A percentile compares a stretch with the other conserved stretches of the same genome.
Conservation (phyloP, 371 early-diverging fungal genomes). For the Syncephalastrum monosporum region DNA sequence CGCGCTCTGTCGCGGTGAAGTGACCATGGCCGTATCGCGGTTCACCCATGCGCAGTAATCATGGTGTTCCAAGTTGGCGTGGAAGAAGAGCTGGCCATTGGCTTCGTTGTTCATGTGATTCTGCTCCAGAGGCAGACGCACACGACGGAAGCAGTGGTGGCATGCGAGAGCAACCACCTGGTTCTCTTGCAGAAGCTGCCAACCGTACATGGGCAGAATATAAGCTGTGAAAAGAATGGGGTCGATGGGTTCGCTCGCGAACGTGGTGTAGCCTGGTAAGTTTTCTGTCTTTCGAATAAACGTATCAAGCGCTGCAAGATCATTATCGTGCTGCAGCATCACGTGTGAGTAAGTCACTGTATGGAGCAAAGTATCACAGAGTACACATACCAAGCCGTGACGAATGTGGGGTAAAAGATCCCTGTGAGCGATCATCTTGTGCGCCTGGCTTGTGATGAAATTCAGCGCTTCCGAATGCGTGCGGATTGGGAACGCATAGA, state of each 20-base stretch:
- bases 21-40: slow-evolving; percentile 5
- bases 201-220: slow-evolving; percentile 17
- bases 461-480: slow-evolving; percentile 9
- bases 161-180: slow-evolving; percentile 6
- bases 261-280: not conserved
- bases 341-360: too few relatives aligned
- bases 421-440: not conserved
- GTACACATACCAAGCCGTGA: slow-evolving; percentile 13
- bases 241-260: not conserved
- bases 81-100: not conserved
- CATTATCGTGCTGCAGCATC: slow-evolving; percentile 4
- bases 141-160: slow-evolving; percentile 11
- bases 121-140: not conserved
- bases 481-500: slow-evolving; percentile 9
- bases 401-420: slow-evolving; percentile 6
- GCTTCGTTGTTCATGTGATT: not conserved
- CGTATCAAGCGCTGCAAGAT: slow-evolving; percentile 7
- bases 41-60: slow-evolving; percentile 19
- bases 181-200: not conserved
- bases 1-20: not conserved
- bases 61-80: slow-evolving; percentile 13
- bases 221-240: slow-evolving; percentile 4
- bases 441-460: not conserved
- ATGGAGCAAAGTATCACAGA: not conserved
- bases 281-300: slow-evolving; percentile 12